These are phyloP conservation scores for Lipomyces anomalus DNA, from an alignment of 805 yeast genomes.

Conservation along the genomic window DNA sequence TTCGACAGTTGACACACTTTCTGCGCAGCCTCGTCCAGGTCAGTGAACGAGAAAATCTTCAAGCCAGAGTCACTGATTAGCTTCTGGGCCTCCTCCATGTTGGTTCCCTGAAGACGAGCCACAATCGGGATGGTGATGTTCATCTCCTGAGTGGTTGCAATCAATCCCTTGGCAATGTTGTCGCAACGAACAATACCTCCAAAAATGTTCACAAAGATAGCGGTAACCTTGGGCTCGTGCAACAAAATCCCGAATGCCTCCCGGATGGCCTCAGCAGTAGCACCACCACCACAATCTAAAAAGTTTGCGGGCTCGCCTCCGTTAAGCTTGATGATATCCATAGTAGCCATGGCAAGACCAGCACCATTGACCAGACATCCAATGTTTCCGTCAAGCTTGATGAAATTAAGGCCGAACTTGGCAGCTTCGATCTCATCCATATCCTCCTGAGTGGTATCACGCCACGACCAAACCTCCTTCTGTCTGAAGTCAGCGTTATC, in stretches of 20 bases:
- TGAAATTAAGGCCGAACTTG: conserved; percentile 85
- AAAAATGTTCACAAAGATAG: conserved; percentile 95
- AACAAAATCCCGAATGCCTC: conserved; percentile 91
- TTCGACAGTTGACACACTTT: conserved; percentile 75
- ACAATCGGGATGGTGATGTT: conserved; percentile 89
- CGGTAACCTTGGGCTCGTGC: conserved; percentile 81
- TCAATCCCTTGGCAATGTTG: conserved; percentile 95
- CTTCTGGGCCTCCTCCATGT: conserved; percentile 80
- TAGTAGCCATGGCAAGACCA: conserved; percentile 99
- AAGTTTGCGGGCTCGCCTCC: conserved; percentile 99
- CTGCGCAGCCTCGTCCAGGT: conserved; percentile 95
- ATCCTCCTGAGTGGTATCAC: conserved; percentile 97
- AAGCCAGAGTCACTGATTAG: conserved; percentile 83
- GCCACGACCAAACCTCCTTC: conserved; percentile 90
- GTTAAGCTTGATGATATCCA: conserved; percentile 97
- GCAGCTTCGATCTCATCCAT: conserved; percentile 94
- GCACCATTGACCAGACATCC: conserved; percentile 99
- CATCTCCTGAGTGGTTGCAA: conserved; percentile 89
- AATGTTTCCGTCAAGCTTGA: conserved; percentile 96
- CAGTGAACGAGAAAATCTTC: conserved; percentile 84
- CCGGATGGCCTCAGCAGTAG: conserved; percentile 96
- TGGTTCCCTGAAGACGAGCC: conserved; percentile 98
- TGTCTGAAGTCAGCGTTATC: conserved; percentile 96
- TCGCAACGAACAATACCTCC: conserved; percentile 99
- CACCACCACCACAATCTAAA: conserved; percentile 99